Evolutionary conservation across 192 early-diverging fungal genomes (phyloP).

Genomic region (Funneliformis geosporum): DNA sequence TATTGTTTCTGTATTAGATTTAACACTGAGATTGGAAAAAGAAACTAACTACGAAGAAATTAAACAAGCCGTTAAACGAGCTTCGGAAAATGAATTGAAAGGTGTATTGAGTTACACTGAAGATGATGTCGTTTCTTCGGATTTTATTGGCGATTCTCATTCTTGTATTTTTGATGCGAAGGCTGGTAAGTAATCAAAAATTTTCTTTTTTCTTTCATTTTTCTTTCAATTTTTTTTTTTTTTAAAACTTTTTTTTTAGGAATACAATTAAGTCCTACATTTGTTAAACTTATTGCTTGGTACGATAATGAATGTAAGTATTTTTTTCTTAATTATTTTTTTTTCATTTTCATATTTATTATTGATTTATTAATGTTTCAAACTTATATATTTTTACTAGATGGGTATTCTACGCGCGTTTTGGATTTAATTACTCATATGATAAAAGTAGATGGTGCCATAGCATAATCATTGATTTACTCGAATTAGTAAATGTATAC

Average conservation of each 20-base stretch:
- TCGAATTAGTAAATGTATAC: too few relatives aligned
- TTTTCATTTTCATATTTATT: neutral
- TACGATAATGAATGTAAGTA: constrained; percentile 67
- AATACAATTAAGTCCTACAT: constrained; percentile 89
- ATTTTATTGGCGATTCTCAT: constrained; percentile 90
- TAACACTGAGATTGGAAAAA: constrained; percentile 92
- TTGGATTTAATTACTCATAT: neutral
- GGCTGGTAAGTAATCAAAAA: constrained; percentile 63
- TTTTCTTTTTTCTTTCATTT: neutral
- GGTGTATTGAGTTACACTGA: constrained; percentile 92
- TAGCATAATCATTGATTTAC: too few relatives aligned
- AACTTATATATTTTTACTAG: neutral
- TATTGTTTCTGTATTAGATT: constrained; percentile 96
- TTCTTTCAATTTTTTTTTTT: neutral
- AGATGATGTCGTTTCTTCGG: constrained; percentile 90
- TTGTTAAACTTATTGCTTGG: constrained; percentile 96
- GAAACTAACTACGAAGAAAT: constrained; percentile 89
- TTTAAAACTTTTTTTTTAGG: too few relatives aligned
- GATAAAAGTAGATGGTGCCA: neutral
- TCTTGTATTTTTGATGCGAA: constrained; percentile 96
- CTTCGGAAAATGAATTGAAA: constrained; percentile 76
- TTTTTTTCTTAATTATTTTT: neutral
- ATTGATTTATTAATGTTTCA: constrained; percentile 47
- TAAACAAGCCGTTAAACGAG: constrained; percentile 83
- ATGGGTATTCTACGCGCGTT: neutral